Evolutionary conservation across 306 rosid genomes (phyloP), one percentile per base, ranked within the genome.

Genomic region (Hippophae gyantsensis): DNA sequence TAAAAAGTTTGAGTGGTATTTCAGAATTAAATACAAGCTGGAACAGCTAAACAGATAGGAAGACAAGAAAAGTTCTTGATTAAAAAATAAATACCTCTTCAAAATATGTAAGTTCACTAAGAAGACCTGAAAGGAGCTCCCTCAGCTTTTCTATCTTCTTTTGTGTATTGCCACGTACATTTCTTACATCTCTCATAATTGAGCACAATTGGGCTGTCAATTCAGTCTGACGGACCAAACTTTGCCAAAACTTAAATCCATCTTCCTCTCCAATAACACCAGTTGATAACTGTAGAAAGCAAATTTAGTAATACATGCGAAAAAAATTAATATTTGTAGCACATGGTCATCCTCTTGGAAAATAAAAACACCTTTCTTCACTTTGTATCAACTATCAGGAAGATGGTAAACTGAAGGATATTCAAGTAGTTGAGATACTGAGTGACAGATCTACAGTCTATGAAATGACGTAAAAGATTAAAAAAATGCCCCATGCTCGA

Each of bases 91-190:
- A 62, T 78, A 92, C 99, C 99, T 92, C 99, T 69, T 92, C 96
- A 69, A 92, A 88, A 74, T 82, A 83, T 6, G 95, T 88, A 68
- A 92, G 96, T 74, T 92, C 99, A 63, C 96, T 88, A 54, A 92
- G 88, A 65, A 92, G 89, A 71, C 99, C 99, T 76, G 94, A 84
- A 54, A 92, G 96, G 72, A 92, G 73, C 72, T 92, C 95, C 59
- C 95, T 84, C 66, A 92, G 99, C 84, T 88, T 92, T 83, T 92
- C 95, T 42, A 82, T 92, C 82, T 92, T 92, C 84, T 88, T 88
- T 67, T 92, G 96, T 46, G 96, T 88, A 77, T 92, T 92, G 14
- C 96, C 99, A 10, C 99, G 93, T 5, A 84, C 89, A 57, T 89
- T 84, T 70, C 96, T 80, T 51, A 92, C 93, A 71, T 92, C 99